phyloP scores from a whole-genome alignment of 441 rosid species.

The Breynia disticha region DNA sequence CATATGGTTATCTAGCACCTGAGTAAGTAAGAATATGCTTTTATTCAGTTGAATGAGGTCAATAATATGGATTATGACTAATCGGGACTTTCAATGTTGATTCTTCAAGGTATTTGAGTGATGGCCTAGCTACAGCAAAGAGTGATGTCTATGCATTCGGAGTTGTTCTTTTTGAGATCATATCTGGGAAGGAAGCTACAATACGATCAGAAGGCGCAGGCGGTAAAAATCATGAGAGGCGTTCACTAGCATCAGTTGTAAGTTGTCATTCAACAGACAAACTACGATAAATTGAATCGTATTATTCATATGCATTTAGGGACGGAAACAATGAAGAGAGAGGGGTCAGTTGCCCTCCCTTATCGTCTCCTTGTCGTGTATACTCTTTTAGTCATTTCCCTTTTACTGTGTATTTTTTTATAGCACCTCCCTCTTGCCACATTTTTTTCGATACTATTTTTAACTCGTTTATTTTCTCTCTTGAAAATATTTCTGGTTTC shows the following conservation, averaged over 20 bases:
- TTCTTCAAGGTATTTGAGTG: slow-evolving; percentile 67
- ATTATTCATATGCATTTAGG: too few species aligned
- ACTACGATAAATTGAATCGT: too few species aligned
- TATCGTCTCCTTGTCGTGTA: too few species aligned
- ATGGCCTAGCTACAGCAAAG: slow-evolving; percentile 79
- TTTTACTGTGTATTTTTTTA: too few species aligned
- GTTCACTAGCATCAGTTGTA: slow-evolving; percentile 77
- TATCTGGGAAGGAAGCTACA: slow-evolving; percentile 85
- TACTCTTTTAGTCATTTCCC: too few species aligned
- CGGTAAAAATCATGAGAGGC: slow-evolving; percentile 62
- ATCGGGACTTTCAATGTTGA: slow-evolving; percentile 11
- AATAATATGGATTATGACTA: slow-evolving; percentile 4
- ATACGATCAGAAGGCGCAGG: slow-evolving; percentile 54
- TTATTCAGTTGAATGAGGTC: slow-evolving; percentile 4
- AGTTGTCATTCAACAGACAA: too few species aligned
- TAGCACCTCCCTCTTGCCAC: too few species aligned
- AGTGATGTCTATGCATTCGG: slow-evolving; percentile 98
- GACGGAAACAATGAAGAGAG: too few species aligned
- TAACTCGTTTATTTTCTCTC: too few species aligned
- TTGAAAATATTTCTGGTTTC: too few species aligned
- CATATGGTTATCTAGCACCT: slow-evolving; percentile 93
- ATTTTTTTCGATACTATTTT: too few species aligned
- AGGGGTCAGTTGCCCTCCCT: too few species aligned
- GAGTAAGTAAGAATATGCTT: slow-evolving; percentile 46
- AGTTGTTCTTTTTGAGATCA: slow-evolving; percentile 79